phyloP scores from a whole-genome alignment of 2,329 filamentous ascomycete genomes.

The Zymoseptoria brevis region DNA sequence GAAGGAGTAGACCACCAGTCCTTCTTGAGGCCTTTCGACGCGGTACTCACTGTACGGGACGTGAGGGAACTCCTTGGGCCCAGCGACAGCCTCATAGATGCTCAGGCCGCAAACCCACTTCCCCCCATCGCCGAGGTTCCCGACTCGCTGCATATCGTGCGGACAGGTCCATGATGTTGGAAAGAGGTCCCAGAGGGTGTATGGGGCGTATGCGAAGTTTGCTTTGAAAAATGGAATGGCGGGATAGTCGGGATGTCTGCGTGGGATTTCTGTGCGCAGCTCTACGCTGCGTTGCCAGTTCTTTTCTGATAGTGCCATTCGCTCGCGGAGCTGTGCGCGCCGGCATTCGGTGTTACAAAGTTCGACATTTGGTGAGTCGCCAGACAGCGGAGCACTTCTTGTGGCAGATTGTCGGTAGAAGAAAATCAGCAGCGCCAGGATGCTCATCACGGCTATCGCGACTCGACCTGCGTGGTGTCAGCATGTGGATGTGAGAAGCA shows the following conservation, averaged over 20 bases:
- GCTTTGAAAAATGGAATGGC: not conserved
- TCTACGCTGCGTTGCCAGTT: not conserved
- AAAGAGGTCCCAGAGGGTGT: constrained; percentile 34
- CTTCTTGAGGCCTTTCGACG: constrained; percentile 16
- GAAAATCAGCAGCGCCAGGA: no score
- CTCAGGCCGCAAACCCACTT: constrained; percentile 30
- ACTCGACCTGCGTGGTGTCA: no score
- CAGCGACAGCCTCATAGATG: not conserved
- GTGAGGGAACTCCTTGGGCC: not conserved
- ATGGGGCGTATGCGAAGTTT: not conserved
- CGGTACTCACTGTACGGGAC: constrained; percentile 33
- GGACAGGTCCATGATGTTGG: constrained; percentile 36
- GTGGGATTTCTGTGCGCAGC: not conserved
- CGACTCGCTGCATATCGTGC: constrained; percentile 35
- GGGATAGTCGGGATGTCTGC: not conserved
- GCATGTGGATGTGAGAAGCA: no score
- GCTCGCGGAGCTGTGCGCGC: not conserved
- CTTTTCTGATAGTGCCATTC: not conserved
- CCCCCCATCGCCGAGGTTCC: constrained; percentile 36
- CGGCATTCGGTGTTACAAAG: no score
- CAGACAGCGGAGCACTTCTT: no score
- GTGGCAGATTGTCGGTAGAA: no score
- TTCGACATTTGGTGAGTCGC: no score
- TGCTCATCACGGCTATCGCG: no score
- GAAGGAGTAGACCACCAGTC: constrained; percentile 33